A percentile compares a stretch with the other conserved stretches of the same genome.
Conservation (phyloP, 2,329 filamentous ascomycete species). For the Fusarium anguioides region DNA sequence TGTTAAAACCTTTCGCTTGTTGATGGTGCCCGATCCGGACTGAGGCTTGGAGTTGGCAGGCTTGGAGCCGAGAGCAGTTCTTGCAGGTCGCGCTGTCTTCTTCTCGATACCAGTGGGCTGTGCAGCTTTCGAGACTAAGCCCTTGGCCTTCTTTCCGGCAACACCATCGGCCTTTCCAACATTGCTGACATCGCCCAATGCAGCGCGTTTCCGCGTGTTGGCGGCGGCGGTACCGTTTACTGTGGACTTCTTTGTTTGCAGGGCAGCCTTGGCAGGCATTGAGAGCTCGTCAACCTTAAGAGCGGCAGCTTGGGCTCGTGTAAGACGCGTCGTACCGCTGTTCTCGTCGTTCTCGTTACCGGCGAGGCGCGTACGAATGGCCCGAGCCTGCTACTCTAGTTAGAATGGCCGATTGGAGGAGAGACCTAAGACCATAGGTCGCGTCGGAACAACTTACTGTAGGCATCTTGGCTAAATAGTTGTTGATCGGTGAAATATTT, state of each 20-base stretch:
- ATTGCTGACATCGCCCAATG: constrained; percentile 95
- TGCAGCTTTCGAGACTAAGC: constrained; percentile 81
- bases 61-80: constrained; percentile 73
- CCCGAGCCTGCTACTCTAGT: constrained; percentile 66
- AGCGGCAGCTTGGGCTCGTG: constrained; percentile 89
- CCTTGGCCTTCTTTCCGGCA: constrained; percentile 80
- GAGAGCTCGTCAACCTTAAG: constrained; percentile 72
- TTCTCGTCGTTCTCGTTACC: constrained; percentile 98
- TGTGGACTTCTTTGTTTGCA: constrained; percentile 77
- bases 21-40: constrained; percentile 76
- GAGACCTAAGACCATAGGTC: constrained; percentile 4
- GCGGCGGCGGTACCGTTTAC: constrained; percentile 61
- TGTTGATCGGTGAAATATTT: constrained; percentile 38
- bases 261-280: constrained; percentile 68
- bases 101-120: constrained; percentile 81
- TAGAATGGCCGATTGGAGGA: constrained; percentile 8
- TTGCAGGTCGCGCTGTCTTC: constrained; percentile 73
- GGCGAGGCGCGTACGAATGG: constrained; percentile 77
- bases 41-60: constrained; percentile 76
- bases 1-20: constrained; percentile 74
- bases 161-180: constrained; percentile 80
- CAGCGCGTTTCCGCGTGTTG: constrained; percentile 77
- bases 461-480: constrained; percentile 50
- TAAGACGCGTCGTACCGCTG: constrained; percentile 81
- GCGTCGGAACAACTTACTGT: constrained; percentile 47